Evolutionary conservation across 768 basidiomycete genomes (phyloP), one percentile per base, ranked within the genome.

Genomic region (Boletus subparvulus): DNA sequence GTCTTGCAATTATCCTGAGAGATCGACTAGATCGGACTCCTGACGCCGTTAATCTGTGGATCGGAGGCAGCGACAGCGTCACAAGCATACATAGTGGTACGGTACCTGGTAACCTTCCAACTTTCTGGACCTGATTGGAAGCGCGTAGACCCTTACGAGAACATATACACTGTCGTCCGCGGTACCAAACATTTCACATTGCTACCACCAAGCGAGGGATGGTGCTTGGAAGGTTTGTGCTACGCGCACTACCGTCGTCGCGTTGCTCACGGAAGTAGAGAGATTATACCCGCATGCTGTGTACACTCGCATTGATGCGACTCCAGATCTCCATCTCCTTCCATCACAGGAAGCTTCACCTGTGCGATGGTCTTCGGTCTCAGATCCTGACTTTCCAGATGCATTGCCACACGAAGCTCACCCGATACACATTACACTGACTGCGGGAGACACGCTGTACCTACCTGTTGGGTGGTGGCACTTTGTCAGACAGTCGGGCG

Each of bases 391-490:
- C 55, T 64, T 71, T 42, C 76, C 78, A 19, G 75, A 69, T 10
- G 69, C 71, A 16, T 72, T 88, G 42, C 78, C 83, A 6, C 62
- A 73, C 1, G 79, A 79, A 26, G 80, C 87, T 0, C 80, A 82
- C 47, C 87, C 93, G 2, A 80, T 94, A 35, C 74, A 78, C 13
- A 78, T 95, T 26, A 83, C 82, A 1, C 67, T 97, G 8, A 59
- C 74, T 5, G 81, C 83, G 7, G 94, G 94, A 4, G 88, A 95
- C 61, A 85, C 88, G 1, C 73, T 97, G 19, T 96, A 93, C 71
- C 82, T 97, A 19, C 95, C 95, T n/a, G 82, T 88, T 6, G 87
- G 92, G 0, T 97, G 95, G 95, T 96, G 89, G 88, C 94, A 96
- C 68, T 82, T 91, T 65, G 92, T 96, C 36, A 79, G 83, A 40